A percentile compares a stretch with the other conserved stretches of the same genome.
Conservation (phyloP, 306 rosid genomes). For the Quercus gilva region DNA sequence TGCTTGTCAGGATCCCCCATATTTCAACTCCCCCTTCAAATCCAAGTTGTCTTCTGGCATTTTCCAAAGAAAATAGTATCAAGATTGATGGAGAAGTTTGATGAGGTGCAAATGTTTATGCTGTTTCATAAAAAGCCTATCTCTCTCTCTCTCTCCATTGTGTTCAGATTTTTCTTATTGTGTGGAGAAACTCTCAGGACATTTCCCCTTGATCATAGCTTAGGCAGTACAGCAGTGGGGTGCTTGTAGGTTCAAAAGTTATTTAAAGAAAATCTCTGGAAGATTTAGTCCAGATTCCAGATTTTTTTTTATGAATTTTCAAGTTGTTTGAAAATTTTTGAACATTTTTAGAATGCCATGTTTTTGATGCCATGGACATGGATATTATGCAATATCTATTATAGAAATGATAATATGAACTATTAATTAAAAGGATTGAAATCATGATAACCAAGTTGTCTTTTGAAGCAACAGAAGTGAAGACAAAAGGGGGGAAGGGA, state of each 20-base stretch:
- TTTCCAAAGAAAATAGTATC: not conserved
- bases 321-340: not conserved
- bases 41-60: not conserved
- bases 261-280: not conserved
- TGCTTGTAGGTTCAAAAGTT: not conserved
- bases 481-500: no score
- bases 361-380: not conserved
- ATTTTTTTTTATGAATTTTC: not conserved
- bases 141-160: not conserved
- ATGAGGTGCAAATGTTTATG: constrained; percentile 10
- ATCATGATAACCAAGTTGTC: not conserved
- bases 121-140: constrained; percentile 9
- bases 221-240: not conserved
- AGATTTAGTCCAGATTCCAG: not conserved
- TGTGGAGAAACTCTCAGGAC: constrained; percentile 4
- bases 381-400: constrained; percentile 10
- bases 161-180: not conserved
- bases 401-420: not conserved
- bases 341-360: not conserved
- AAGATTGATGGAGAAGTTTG: constrained; percentile 8
- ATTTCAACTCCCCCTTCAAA: constrained; percentile 1
- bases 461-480: not conserved
- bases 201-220: not conserved
- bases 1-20: constrained; percentile 6
- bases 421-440: not conserved